These are phyloP conservation scores for Mariannaea elegans DNA, from an alignment of 2,329 filamentous ascomycete species.

Conservation along the genomic window DNA sequence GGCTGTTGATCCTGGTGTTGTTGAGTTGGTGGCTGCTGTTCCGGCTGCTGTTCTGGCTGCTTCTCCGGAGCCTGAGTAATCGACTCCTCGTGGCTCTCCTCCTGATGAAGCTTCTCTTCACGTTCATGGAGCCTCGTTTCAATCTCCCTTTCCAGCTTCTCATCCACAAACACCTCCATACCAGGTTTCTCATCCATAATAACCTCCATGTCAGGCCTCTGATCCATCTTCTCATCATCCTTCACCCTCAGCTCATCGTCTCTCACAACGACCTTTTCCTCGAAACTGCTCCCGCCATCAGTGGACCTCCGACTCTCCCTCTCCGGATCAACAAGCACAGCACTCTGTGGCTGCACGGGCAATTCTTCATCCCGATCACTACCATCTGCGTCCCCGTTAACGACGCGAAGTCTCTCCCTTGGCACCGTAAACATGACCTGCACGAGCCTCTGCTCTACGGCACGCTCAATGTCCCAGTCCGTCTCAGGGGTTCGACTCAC, in stretches of 20 bases:
- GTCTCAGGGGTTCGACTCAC: conserved; percentile 54
- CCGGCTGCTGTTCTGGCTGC: conserved; percentile 11
- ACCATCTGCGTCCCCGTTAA: conserved; percentile 74
- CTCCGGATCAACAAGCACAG: conserved; percentile 54
- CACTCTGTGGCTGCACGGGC: conserved; percentile 43
- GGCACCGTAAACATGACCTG: conserved; percentile 95
- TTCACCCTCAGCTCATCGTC: conserved; percentile 15
- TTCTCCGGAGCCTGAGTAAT: not conserved
- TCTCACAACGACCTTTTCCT: conserved; percentile 19
- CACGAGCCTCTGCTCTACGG: conserved; percentile 75
- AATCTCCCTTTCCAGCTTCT: not conserved
- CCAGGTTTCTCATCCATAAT: conserved; percentile 21
- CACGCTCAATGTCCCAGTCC: conserved; percentile 81
- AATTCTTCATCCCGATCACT: conserved; percentile 42
- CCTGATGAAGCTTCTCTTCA: not conserved
- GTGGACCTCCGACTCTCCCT: conserved; percentile 34
- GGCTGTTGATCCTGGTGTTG: not conserved
- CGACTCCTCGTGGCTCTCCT: not conserved
- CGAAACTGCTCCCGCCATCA: conserved; percentile 15
- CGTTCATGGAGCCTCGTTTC: not conserved
- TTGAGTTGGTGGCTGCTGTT: not conserved
- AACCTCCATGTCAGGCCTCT: conserved; percentile 16
- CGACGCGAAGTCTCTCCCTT: conserved; percentile 84
- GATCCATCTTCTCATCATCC: conserved; percentile 20
- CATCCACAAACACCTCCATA: conserved; percentile 1